Conservation (phyloP, 139 green algal genomes). For the Penium margaritaceum region DNA sequence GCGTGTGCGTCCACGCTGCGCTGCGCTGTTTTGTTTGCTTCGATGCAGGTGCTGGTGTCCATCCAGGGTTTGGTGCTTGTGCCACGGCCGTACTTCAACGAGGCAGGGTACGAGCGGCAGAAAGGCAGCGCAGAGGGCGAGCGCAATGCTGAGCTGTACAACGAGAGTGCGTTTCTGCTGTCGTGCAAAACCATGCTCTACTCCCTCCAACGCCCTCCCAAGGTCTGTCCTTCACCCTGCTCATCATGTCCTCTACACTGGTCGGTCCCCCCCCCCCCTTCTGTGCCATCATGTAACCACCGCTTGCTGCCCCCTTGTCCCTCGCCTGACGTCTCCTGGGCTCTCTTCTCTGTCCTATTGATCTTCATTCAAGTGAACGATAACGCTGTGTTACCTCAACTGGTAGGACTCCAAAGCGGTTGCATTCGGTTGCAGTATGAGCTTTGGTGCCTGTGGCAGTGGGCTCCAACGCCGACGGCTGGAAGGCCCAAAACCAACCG, state of each 20-base stretch:
- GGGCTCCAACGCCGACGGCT: no score
- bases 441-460: not conserved
- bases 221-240: not conserved
- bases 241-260: not conserved
- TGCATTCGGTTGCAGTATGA: not conserved
- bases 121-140: constrained; percentile 40
- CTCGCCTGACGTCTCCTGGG: not conserved
- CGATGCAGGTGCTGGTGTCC: constrained; percentile 69
- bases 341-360: not conserved
- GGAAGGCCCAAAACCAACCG: not conserved
- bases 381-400: not conserved
- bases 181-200: constrained; percentile 46
- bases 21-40: not conserved
- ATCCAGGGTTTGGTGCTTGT: constrained; percentile 83
- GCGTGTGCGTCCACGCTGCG: not conserved
- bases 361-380: not conserved
- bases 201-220: constrained; percentile 43
- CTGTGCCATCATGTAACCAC: not conserved
- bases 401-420: not conserved
- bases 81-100: constrained; percentile 77
- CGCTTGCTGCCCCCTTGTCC: not conserved
- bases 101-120: constrained; percentile 47
- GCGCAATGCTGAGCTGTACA: constrained; percentile 50
- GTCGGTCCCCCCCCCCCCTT: not conserved
- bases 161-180: constrained; percentile 51